A percentile compares a stretch with the other conserved stretches of the same genome.
Evolutionary conservation across 2,329 filamentous ascomycete species (phyloP).

Genomic region (Helotiales sp.): DNA sequence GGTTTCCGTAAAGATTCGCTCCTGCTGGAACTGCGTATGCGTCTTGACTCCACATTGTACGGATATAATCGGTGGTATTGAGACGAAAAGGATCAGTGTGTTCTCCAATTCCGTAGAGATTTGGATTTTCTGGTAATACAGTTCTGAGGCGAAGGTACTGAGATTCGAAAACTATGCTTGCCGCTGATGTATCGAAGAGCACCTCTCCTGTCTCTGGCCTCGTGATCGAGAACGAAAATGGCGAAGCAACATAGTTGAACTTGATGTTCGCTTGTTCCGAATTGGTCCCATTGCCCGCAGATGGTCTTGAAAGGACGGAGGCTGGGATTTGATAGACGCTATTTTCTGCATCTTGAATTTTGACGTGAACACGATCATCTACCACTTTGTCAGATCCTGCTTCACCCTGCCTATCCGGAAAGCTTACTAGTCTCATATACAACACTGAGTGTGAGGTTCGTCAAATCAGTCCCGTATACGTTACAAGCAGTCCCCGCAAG

Average conservation of each 20-base stretch:
- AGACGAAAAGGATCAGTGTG: conserved; percentile 60
- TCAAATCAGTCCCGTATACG: conserved; percentile 57
- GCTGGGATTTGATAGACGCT: conserved; percentile 64
- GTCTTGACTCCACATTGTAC: conserved; percentile 63
- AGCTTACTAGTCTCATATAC: conserved; percentile 58
- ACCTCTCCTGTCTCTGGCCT: conserved; percentile 49
- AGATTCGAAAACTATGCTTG: conserved; percentile 59
- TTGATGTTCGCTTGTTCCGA: conserved; percentile 42
- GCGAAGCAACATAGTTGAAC: conserved; percentile 53
- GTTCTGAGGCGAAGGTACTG: conserved; percentile 66
- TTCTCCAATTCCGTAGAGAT: conserved; percentile 67
- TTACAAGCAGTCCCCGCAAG: conserved; percentile 62
- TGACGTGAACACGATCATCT: conserved; percentile 62
- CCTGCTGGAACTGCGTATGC: conserved; percentile 54
- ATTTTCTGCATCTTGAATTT: conserved; percentile 59
- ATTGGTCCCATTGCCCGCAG: conserved; percentile 32
- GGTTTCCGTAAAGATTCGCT: conserved; percentile 62
- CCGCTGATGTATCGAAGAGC: conserved; percentile 61
- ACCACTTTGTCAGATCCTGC: not conserved
- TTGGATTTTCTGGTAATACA: conserved; percentile 55
- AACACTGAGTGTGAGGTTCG: conserved; percentile 56
- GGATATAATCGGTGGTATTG: conserved; percentile 59
- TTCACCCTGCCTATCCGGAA: not conserved
- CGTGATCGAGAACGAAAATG: conserved; percentile 61
- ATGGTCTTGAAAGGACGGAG: conserved; percentile 55